phyloP scores from a whole-genome alignment of 352 stramenopile genomes.

The Aphanomyces cochlioides region DNA sequence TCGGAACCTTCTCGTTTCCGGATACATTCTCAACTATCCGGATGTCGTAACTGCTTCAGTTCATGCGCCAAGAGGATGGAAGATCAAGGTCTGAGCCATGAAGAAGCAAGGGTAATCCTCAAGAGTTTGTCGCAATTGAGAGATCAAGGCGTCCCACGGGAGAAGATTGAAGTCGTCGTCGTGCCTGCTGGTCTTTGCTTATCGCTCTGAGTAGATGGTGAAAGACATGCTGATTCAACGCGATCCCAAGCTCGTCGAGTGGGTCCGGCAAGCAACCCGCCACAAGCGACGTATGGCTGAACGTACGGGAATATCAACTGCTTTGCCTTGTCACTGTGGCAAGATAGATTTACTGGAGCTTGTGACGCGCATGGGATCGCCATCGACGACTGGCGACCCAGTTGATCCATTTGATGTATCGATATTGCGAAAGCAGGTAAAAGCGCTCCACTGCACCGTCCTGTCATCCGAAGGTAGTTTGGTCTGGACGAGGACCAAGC shows the following conservation, averaged over 20 bases:
- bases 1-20: not conserved
- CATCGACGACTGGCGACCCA: too few relatives aligned
- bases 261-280: not conserved
- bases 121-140: not conserved
- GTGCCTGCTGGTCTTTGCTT: not conserved
- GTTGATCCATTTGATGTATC: not conserved
- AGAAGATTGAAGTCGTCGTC: not conserved
- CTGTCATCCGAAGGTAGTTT: not conserved
- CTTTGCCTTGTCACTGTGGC: not conserved
- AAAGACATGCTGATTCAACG: constrained; percentile 20
- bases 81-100: not conserved
- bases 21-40: not conserved
- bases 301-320: not conserved
- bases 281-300: not conserved
- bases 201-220: not conserved
- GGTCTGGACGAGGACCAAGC: not conserved
- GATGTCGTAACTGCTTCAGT: not conserved
- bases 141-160: not conserved
- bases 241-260: not conserved
- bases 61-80: not conserved
- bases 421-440: constrained; percentile 1
- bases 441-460: not conserved
- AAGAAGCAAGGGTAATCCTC: not conserved
- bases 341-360: not conserved
- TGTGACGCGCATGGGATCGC: not conserved